Evolutionary conservation across 345 rosid species (phyloP).

Genomic region (Salix viminalis): DNA sequence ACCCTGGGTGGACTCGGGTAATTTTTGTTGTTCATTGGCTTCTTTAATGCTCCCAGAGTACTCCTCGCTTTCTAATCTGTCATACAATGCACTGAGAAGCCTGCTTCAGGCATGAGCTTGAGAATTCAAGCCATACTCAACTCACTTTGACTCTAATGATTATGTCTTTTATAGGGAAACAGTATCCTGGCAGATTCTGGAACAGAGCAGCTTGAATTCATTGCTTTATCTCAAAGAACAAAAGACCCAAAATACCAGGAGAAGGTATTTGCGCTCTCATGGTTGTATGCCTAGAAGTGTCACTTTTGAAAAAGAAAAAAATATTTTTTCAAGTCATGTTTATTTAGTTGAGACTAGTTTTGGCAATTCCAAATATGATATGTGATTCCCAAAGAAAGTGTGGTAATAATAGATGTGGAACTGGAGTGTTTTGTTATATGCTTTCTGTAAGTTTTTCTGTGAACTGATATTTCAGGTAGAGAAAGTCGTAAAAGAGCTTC

Average conservation of each 20-base stretch:
- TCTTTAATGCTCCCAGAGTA: no score
- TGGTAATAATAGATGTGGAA: not conserved
- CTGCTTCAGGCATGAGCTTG: no score
- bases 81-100: no score
- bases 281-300: not conserved
- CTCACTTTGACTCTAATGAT: no score
- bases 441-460: not conserved
- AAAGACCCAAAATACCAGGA: slow-evolving; percentile 89
- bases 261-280: slow-evolving; percentile 45
- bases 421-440: not conserved
- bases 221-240: slow-evolving; percentile 95
- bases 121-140: no score
- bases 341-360: not conserved
- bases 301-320: not conserved
- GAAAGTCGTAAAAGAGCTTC: slow-evolving; percentile 60
- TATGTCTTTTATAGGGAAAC: slow-evolving; percentile 46
- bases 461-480: slow-evolving; percentile 54
- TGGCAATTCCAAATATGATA: not conserved
- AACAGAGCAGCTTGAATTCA: slow-evolving; percentile 93
- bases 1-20: slow-evolving; percentile 91
- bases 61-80: no score
- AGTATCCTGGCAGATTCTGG: slow-evolving; percentile 99
- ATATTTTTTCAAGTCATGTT: not conserved
- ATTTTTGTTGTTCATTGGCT: slow-evolving; percentile 57
- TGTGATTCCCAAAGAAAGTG: not conserved